phyloP scores from a whole-genome alignment of 441 rosid genomes.

The Metrosideros polymorpha region DNA sequence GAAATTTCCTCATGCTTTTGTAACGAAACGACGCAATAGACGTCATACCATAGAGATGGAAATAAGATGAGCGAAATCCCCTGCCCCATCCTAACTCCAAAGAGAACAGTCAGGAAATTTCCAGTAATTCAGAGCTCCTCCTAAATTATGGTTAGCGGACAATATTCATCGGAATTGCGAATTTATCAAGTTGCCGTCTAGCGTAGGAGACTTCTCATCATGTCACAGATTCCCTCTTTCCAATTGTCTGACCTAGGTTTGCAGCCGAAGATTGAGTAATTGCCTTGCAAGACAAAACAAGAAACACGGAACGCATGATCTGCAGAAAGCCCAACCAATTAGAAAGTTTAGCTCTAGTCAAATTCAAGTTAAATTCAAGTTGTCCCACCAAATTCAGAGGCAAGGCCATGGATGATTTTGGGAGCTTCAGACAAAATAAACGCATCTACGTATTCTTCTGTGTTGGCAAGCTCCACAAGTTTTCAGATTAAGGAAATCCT shows the following conservation, averaged over 20 bases:
- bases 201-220: neutral
- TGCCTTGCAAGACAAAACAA: neutral
- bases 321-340: neutral
- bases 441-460: conserved; percentile 86
- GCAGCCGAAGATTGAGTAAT: neutral
- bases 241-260: neutral
- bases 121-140: too few species aligned
- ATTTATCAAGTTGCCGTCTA: neutral
- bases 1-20: neutral
- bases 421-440: conserved; percentile 29
- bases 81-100: neutral
- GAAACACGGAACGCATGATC: neutral
- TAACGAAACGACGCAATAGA: neutral
- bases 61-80: neutral
- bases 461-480: conserved; percentile 65
- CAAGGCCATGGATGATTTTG: neutral
- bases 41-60: neutral
- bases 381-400: neutral
- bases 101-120: neutral
- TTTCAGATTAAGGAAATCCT: neutral
- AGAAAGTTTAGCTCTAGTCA: neutral
- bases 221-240: neutral
- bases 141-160: too few species aligned
- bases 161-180: neutral
- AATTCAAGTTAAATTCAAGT: neutral